phyloP scores from a whole-genome alignment of 1,284 basidiomycete species.

The Sparassis latifolia region DNA sequence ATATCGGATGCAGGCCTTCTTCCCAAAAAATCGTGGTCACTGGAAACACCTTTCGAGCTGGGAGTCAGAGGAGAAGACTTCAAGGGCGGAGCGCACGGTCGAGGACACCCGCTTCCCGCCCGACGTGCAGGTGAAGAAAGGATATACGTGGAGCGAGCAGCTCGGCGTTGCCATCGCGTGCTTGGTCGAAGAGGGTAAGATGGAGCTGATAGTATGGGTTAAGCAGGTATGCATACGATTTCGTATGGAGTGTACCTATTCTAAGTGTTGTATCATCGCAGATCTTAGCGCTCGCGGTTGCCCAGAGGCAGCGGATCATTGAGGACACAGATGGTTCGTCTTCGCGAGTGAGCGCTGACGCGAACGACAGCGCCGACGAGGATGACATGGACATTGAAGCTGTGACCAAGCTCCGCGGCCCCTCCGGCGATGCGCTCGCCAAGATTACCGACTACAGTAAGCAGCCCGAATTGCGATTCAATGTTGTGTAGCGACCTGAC shows the following conservation, averaged over 20 bases:
- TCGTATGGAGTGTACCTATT: neutral
- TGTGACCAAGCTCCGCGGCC: conserved; percentile 33
- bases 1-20: conserved; percentile 57
- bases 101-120: conserved; percentile 45
- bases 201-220: conserved; percentile 70
- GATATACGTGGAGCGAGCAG: conserved; percentile 85
- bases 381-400: conserved; percentile 32
- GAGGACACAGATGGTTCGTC: conserved; percentile 56
- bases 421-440: conserved; percentile 63
- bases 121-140: conserved; percentile 82
- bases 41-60: conserved; percentile 85
- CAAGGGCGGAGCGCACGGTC: conserved; percentile 30
- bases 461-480: conserved; percentile 21
- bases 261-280: conserved; percentile 22
- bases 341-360: conserved; percentile 29
- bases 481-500: too few species aligned
- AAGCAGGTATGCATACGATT: conserved; percentile 48
- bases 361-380: conserved; percentile 34
- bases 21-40: conserved; percentile 79
- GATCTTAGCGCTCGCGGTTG: conserved; percentile 66
- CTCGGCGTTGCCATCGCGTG: conserved; percentile 79
- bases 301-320: conserved; percentile 63
- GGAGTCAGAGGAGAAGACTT: conserved; percentile 57
- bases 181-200: conserved; percentile 61
- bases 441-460: conserved; percentile 76